Base-by-base conservation (phyloP, 1,284 basidiomycete species). In the Malassezia pachydermatis region DNA sequence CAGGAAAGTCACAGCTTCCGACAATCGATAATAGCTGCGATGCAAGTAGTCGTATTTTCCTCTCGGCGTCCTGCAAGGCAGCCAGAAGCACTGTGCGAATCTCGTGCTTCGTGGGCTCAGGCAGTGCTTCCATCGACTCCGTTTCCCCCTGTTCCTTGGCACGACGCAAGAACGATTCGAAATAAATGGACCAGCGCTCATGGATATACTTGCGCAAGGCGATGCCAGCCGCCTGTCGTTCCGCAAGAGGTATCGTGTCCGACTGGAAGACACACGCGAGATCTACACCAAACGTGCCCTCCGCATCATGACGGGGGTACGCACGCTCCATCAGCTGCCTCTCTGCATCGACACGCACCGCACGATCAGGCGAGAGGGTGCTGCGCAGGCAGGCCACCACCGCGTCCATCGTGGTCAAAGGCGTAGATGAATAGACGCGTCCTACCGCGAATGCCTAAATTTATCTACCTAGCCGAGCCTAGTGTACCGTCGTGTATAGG, bases 1-100 rank as follows among this genome's bases (percentile, higher is more conserved):
- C 66, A 14, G 67, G 67, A 43, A 65, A 70, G 52, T 70, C 67
- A 33, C 62, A 59, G 14, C 60, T 59, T 20, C 57, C 53, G 25
- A 68, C 57, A 40, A 60, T 57, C 11, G 60, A 55, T 8, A 67
- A 60, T 33, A 63, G 54, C 37, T 64, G 59, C 9, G 65, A 58
- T 2, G 58, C 55, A 9, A 63, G 59, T 2, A 60, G 55, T 20
- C 67, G 59, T 9, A 67, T 52, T 55, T 65, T 67, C 17, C 56
- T 48, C 19, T 59, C 41, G 7, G 54, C 54, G 32, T 59, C 62
- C 3, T 54, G 47, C 10, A 67, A 58, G 11, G 57, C 57, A 10
- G 44, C 36, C 11, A 70, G 58, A 41, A 70, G 48, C 24, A 50
- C 33, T 10, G 37, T 32, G 23, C 62, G 62, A 14, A 69, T 53